These are phyloP conservation scores for Pyrenochaeta sp. DNA, from an alignment of 2,329 filamentous ascomycete genomes.

Conservation along the genomic window DNA sequence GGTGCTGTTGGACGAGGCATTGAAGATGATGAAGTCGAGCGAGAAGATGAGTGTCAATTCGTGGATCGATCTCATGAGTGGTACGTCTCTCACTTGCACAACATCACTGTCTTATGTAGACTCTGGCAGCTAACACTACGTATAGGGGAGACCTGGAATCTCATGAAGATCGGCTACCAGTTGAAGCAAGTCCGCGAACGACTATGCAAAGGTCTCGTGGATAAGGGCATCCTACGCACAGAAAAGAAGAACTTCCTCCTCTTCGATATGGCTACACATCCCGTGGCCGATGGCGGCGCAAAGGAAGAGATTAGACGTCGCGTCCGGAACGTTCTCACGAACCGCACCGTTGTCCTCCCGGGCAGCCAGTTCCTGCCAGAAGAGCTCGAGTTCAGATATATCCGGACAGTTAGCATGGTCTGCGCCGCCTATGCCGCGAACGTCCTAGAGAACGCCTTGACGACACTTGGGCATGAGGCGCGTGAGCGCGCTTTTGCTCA, in stretches of 20 bases:
- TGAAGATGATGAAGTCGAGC: slow-evolving; percentile 99
- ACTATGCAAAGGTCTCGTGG: slow-evolving; percentile 94
- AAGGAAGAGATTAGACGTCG: slow-evolving; percentile 97
- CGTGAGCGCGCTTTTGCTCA: slow-evolving; percentile 94
- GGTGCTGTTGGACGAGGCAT: slow-evolving; percentile 93
- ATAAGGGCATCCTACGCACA: slow-evolving; percentile 97
- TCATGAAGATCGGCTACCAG: slow-evolving; percentile 99
- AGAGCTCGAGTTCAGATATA: slow-evolving; percentile 90
- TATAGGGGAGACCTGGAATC: slow-evolving; percentile 96
- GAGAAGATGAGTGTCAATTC: slow-evolving; percentile 99
- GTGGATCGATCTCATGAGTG: slow-evolving; percentile 99
- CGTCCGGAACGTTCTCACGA: slow-evolving; percentile 90
- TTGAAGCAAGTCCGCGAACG: slow-evolving; percentile 98
- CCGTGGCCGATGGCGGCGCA: slow-evolving; percentile 92
- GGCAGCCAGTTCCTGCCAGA: slow-evolving; percentile 90
- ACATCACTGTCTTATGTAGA: slow-evolving; percentile 9
- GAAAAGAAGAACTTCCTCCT: slow-evolving; percentile 99
- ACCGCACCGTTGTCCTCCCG: slow-evolving; percentile 90
- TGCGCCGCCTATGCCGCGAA: slow-evolving; percentile 98
- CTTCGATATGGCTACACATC: slow-evolving; percentile 99
- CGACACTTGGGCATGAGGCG: slow-evolving; percentile 91
- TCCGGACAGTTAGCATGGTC: slow-evolving; percentile 93
- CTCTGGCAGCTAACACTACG: slow-evolving; percentile 26
- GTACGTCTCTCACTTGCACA: slow-evolving; percentile 61
- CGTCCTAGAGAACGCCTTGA: slow-evolving; percentile 96